Base-by-base conservation (phyloP, 2,329 filamentous ascomycete genomes). In the Fusarium sp. region DNA sequence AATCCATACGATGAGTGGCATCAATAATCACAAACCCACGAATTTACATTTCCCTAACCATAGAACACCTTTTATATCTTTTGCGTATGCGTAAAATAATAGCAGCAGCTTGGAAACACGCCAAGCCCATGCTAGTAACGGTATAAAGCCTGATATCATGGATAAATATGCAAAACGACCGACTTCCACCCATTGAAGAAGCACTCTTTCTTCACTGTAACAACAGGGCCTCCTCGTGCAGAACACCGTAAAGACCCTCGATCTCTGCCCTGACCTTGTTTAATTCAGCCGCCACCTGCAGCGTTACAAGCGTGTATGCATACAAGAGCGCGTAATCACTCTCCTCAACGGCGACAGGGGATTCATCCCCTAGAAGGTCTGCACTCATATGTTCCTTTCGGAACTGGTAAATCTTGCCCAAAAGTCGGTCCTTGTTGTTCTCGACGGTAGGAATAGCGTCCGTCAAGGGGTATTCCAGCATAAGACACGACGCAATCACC, bases 271-370 rank as follows among this genome's bases (percentile, higher is more conserved):
- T 85, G 24, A 91, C 86, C 42, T 84, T 84, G 75, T 85, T 84
- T 44, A 92, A 80, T 78, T 91, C 90, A 56, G 89, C 88, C 2
- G 88, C 88, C 22, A 92, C 85, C 78, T 91, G 89, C 43, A 88
- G 86, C 9, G 90, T 91, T 48, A 92, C 88, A 44, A 92, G 81
- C 4, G 88, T 93, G 81, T 97, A 99, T 18, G 95, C 95, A 81
- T 98, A 99, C 43, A 98, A 81, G 71, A 98, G 82, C 68, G 95
- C 94, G 78, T 96, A 98, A 77, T 99, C 96, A 67, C 89, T 88
- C 77, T 95, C 92, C 68, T 89, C 90, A 2, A 90, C 84, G 17
- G 79, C 72, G 42, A 78, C 74, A 34, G 77, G 69, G 14, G 73
- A 66, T 9, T 74, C 59, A 42, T 75, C 51, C 43, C 72, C 69